A percentile compares a stretch with the other conserved stretches of the same genome.
These are phyloP conservation scores for Areca catechu DNA, from an alignment of 176 grass and related monocot species.

Conservation along the genomic window DNA sequence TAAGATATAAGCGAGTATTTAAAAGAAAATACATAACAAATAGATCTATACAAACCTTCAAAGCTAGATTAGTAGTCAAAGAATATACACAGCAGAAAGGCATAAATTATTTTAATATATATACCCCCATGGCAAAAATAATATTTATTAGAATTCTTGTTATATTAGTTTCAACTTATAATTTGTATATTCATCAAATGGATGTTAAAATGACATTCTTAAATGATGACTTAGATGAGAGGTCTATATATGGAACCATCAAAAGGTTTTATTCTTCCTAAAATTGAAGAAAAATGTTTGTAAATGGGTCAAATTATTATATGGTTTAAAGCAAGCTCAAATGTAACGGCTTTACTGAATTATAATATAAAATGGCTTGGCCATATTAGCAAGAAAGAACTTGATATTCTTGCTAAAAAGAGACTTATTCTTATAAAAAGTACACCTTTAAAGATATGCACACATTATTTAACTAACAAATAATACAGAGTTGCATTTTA, in stretches of 20 bases:
- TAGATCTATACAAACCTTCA: neutral
- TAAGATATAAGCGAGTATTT: neutral
- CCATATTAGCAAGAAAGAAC: no score
- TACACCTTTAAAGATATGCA: no score
- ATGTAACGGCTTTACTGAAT: no score
- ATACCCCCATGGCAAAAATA: neutral
- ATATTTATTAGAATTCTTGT: neutral
- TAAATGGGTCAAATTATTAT: neutral
- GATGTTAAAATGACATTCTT: neutral
- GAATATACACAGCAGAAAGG: neutral
- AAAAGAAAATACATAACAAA: neutral
- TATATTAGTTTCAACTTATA: neutral
- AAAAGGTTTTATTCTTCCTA: neutral
- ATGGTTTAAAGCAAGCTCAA: neutral
- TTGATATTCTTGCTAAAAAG: no score
- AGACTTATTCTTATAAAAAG: no score
- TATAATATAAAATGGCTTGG: no score
- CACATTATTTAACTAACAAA: no score
- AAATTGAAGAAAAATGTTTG: neutral
- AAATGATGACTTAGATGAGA: no score
- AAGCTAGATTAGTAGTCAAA: neutral
- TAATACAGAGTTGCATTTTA: no score
- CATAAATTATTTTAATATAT: neutral
- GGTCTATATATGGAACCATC: no score
- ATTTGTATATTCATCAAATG: neutral